A percentile compares a stretch with the other conserved stretches of the same genome.
Conservation (phyloP, 345 rosid species). For the Rhodamnia argentea region DNA sequence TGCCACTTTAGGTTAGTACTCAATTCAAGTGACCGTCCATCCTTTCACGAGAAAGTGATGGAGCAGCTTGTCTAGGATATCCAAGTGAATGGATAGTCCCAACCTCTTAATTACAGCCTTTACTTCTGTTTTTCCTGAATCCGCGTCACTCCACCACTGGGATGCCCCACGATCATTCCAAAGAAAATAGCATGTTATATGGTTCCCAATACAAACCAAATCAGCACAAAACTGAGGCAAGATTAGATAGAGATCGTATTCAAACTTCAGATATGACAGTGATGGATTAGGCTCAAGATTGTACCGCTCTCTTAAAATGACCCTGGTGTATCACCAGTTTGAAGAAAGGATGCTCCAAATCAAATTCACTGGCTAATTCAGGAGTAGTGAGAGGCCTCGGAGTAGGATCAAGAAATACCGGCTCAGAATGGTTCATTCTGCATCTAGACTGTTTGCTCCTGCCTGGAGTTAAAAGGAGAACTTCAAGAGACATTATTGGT, state of each 20-base stretch:
- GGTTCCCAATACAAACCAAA: neutral
- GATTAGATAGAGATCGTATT: neutral
- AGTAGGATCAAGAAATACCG: neutral
- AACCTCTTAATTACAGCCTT: neutral
- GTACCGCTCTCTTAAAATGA: neutral
- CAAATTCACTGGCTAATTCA: neutral
- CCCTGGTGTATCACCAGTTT: neutral
- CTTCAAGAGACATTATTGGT: neutral
- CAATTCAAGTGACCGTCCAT: neutral
- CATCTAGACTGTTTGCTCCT: neutral
- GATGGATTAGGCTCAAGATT: neutral
- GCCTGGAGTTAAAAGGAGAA: neutral
- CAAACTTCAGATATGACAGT: neutral
- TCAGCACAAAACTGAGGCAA: neutral
- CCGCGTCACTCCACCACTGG: neutral
- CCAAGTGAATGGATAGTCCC: neutral
- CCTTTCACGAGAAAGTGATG: neutral
- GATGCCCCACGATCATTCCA: neutral
- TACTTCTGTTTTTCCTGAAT: neutral
- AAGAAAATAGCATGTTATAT: neutral
- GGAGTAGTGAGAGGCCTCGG: neutral
- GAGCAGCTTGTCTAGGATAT: neutral
- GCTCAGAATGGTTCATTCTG: neutral
- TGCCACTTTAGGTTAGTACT: neutral
- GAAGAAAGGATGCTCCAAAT: neutral